phyloP scores from a whole-genome alignment of 2,329 filamentous ascomycete genomes.

The Didymella pinodella region DNA sequence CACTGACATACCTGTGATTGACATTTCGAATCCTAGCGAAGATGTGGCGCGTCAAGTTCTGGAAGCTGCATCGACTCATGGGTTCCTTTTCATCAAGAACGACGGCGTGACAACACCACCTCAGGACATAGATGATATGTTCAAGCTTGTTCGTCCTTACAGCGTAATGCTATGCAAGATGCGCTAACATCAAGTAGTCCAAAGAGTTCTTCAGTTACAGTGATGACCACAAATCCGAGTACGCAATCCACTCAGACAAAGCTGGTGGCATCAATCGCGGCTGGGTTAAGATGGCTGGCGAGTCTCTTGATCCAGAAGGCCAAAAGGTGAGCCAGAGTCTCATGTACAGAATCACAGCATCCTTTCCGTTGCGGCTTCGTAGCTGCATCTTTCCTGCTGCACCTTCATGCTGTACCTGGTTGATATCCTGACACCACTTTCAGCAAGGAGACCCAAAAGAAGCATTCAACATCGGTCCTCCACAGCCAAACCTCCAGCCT shows the following conservation, averaged over 20 bases:
- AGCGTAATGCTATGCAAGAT: too few species aligned
- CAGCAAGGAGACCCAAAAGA: constrained; percentile 79
- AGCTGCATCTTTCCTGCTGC: too few species aligned
- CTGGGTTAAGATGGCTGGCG: constrained; percentile 87
- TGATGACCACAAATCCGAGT: constrained; percentile 74
- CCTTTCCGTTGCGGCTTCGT: too few species aligned
- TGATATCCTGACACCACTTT: too few species aligned
- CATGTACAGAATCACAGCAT: too few species aligned
- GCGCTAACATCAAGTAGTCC: constrained; percentile 59
- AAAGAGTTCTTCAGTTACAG: constrained; percentile 76
- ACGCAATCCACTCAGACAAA: constrained; percentile 71
- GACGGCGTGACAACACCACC: constrained; percentile 72
- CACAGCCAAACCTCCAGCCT: constrained; percentile 71
- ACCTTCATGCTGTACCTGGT: too few species aligned
- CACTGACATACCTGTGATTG: constrained; percentile 76
- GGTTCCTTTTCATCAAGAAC: constrained; percentile 89
- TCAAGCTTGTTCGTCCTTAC: constrained; percentile 68
- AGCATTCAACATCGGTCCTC: constrained; percentile 91
- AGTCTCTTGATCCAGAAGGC: constrained; percentile 84
- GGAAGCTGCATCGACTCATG: constrained; percentile 79
- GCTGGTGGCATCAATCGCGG: constrained; percentile 74
- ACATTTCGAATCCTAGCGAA: constrained; percentile 70
- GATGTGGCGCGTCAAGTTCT: constrained; percentile 74
- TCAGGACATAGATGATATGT: constrained; percentile 72
- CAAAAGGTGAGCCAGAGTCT: constrained; percentile 67